Evolutionary conservation across 805 yeast species (phyloP), one percentile per base, ranked within the genome.

Genomic region (Kuraishia borneana): DNA sequence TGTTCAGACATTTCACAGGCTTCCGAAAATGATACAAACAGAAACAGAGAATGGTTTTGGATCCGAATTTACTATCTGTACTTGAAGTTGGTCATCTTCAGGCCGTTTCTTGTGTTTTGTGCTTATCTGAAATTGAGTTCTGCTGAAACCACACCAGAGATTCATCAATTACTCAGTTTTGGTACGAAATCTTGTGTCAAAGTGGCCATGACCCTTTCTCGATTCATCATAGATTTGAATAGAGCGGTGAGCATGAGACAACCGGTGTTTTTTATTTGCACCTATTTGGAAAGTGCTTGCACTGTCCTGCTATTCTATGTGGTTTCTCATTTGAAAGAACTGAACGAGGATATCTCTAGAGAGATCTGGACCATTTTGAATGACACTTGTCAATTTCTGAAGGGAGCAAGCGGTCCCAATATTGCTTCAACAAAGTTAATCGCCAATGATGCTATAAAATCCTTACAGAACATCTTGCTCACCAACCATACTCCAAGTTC

Each of bases 31-130:
- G 32, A 32, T 32, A 32, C 32, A 2, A 39, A 37, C 19, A 12
- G 26, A 5, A 18, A 28, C 18, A 30, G 42, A 23, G 53, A 48
- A 26, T 47, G 50, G 50, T 48, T 47, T 26, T 48, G 53, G 53
- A 48, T 48, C 12, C 27, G 51, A 19, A 42, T 43, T 6, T 47
- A 48, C 33, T 48, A 48, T 31, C 36, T 48, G 9, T 48, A 48
- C 26, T 28, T 48, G 26, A 46, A 48, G 27, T 20, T 48, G 35
- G 38, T 47, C 21, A 39, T 46, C 17, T 46, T 36, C 39, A 26
- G 51, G 16, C 53, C 53, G 20, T 45, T 48, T 18, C 32, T 48
- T 32, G 41, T 48, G 7, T 48, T 41, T 30, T 37, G 41, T 34
- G 53, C 46, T 1, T 48, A 48, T 19, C 34, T 48, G 27, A 43